Base-by-base conservation (phyloP, 495 filamentous ascomycete genomes). In the Xylaria longipes region DNA sequence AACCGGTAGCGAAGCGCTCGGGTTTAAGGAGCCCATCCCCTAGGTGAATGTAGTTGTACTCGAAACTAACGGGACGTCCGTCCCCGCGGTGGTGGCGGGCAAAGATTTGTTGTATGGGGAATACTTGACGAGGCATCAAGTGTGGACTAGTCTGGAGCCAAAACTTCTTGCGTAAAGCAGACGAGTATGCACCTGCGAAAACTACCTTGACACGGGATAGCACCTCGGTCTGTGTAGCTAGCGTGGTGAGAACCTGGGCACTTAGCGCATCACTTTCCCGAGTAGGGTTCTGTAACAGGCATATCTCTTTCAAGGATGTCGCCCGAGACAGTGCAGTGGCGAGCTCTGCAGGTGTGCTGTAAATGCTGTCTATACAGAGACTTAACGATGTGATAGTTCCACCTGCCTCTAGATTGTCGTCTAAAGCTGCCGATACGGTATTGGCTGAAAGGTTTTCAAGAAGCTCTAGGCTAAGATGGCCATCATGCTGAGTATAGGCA, bases 21-120 rank as follows among this genome's bases (percentile, higher is more conserved):
- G 69, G 69, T 41, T 57, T 57, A 4, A 71, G 69, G 2, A 71
- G 61, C 8, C 46, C 69, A 31, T 71, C 69, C 0, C 60, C 61
- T 7, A 71, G 31, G 61, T 65, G 58, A 20, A 56, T 46, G 41
- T 71, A 57, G 46, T 43, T 12, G 45, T 67, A 17, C 20, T 22
- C 35, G 27, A 65, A 39, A 29, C 29, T 20, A 11, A 20, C 27
- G 35, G 8, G 35, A 37, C 35, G 35, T 37, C 35, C 35, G 5
- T 58, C 25, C 1, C 1, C 27, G 27, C 4, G 27, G 3, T 15
- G 3, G 6, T 33, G 54, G 20, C 54, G 20, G 9, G n/a, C 27
- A 9, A 58, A 35, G 7, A 58, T 31, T 20, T 58, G 54, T 20
- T 58, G 54, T 7, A 58, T 25, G 12, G 54, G 54, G 25, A 58